phyloP scores from a whole-genome alignment of 352 stramenopile genomes.

The Phytophthora melonis region DNA sequence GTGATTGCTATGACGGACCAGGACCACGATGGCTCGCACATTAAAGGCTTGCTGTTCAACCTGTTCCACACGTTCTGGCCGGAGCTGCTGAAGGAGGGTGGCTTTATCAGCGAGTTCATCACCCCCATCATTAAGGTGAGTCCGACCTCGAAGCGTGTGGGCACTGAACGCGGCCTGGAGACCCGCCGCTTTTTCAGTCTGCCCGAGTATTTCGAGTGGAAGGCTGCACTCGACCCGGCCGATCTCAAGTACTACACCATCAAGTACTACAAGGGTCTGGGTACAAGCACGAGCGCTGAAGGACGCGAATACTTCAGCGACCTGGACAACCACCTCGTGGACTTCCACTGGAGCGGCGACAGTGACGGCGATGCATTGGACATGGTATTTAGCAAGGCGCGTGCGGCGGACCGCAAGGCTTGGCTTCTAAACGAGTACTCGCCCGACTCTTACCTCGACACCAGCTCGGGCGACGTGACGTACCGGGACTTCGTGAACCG shows the following conservation, averaged over 20 bases:
- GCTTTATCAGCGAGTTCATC: conserved; percentile 99
- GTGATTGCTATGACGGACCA: conserved; percentile 99
- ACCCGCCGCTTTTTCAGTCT: conserved; percentile 97
- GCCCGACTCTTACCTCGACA: conserved; percentile 94
- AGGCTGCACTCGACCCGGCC: conserved; percentile 58
- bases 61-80: conserved; percentile 99
- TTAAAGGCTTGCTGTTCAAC: conserved; percentile 99
- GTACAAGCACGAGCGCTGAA: conserved; percentile 97
- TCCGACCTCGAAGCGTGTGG: conserved; percentile 53
- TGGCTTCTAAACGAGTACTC: conserved; percentile 94
- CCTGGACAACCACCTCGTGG: conserved; percentile 95
- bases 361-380: conserved; percentile 95
- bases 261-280: conserved; percentile 99
- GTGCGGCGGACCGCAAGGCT: conserved; percentile 95
- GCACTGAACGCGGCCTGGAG: conserved; percentile 75
- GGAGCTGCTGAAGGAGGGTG: conserved; percentile 92
- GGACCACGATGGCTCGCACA: conserved; percentile 99
- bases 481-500: conserved; percentile 99
- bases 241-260: conserved; percentile 94
- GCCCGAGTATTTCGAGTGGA: conserved; percentile 97
- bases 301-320: conserved; percentile 99
- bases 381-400: conserved; percentile 99
- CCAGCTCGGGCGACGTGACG: conserved; percentile 87
- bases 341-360: conserved; percentile 79
- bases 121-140: conserved; percentile 99